Conservation (phyloP, 1,284 basidiomycete genomes). For the Meira miltonrushii region DNA sequence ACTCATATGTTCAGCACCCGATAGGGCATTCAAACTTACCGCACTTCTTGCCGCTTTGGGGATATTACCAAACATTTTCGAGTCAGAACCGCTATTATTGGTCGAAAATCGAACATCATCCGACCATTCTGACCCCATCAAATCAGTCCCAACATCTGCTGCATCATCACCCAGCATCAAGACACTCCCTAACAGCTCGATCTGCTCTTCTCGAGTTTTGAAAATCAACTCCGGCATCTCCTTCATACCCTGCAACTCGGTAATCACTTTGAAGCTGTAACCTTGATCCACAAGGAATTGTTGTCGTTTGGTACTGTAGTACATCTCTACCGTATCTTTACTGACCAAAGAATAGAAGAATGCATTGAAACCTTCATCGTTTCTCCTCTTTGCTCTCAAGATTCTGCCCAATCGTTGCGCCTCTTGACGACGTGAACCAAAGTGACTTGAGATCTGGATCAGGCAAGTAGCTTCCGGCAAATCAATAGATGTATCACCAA, state of each 20-base stretch:
- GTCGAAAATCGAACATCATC: conserved; percentile 24
- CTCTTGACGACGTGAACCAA: conserved; percentile 95
- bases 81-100: conserved; percentile 10
- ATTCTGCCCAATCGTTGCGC: conserved; percentile 91
- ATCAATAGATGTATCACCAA: conserved; percentile 98
- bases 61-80: conserved; percentile 13
- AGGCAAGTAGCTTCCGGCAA: conserved; percentile 97
- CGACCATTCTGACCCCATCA: conserved; percentile 57
- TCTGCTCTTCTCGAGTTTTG: conserved; percentile 83
- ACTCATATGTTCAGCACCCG: conserved; percentile 53
- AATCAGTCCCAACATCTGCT: conserved; percentile 79
- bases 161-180: conserved; percentile 85
- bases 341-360: conserved; percentile 99
- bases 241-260: conserved; percentile 87
- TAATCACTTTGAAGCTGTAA: conserved; percentile 99
- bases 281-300: conserved; percentile 98
- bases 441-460: conserved; percentile 99
- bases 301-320: conserved; percentile 96
- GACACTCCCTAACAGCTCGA: conserved; percentile 83
- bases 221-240: conserved; percentile 84
- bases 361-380: conserved; percentile 99
- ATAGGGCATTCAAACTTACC: conserved; percentile 49
- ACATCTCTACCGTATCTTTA: conserved; percentile 99
- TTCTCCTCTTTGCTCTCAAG: conserved; percentile 89
- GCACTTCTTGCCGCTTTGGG: conserved; percentile 41